Evolutionary conservation across 1,284 basidiomycete species (phyloP).

Genomic region (Apiotrichum akiyoshidainum): DNA sequence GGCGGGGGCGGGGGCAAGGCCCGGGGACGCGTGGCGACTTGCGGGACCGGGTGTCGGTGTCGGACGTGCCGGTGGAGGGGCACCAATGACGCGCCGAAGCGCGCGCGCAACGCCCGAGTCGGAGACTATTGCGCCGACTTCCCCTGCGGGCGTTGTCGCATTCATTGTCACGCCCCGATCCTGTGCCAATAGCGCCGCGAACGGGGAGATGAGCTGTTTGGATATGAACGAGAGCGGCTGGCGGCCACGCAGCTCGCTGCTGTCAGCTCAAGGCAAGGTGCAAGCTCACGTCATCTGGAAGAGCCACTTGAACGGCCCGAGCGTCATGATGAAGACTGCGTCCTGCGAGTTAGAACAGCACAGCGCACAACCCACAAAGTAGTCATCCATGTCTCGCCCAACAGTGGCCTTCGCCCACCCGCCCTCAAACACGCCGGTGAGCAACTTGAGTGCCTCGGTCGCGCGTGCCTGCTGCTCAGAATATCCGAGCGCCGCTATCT

Average conservation of each 20-base stretch:
- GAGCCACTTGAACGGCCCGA: constrained; percentile 23
- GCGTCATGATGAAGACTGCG: constrained; percentile 17
- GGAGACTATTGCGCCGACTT: constrained; percentile 13
- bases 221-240: constrained; percentile 28
- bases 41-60: constrained; percentile 10
- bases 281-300: constrained; percentile 31
- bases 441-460: constrained; percentile 15
- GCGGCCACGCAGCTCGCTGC: constrained; percentile 26
- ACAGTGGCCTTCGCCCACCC: constrained; percentile 24
- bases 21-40: background rate
- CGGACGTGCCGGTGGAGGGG: constrained; percentile 6
- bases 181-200: constrained; percentile 24
- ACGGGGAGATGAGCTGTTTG: constrained; percentile 32
- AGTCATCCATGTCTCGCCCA: constrained; percentile 26
- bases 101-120: constrained; percentile 17
- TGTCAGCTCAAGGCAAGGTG: background rate
- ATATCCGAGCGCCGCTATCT: background rate
- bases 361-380: constrained; percentile 23
- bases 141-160: constrained; percentile 2
- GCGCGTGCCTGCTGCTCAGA: constrained; percentile 19
- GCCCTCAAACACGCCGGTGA: constrained; percentile 22
- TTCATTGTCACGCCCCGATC: constrained; percentile 17
- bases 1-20: no score
- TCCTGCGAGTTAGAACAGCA: constrained; percentile 14
- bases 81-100: constrained; percentile 15